Evolutionary conservation across 371 early-diverging fungal genomes (phyloP).

Genomic region (Syncephalastrum monosporum): DNA sequence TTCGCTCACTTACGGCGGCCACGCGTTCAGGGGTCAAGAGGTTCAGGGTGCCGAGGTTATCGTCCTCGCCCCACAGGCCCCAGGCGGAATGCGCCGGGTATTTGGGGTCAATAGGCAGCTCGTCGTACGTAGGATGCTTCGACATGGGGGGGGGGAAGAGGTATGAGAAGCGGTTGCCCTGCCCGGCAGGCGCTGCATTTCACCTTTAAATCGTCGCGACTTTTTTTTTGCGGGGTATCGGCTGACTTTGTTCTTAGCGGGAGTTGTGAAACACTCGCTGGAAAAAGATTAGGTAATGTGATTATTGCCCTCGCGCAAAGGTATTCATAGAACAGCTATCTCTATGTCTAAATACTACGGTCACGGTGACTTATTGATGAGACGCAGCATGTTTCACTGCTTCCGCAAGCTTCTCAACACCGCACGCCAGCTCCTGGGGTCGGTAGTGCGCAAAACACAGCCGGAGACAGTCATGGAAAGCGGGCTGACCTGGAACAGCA

Average conservation of each 20-base stretch:
- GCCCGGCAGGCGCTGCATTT: too few relatives aligned
- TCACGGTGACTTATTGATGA: too few relatives aligned
- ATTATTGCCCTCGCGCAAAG: neutral
- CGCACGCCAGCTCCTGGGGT: neutral
- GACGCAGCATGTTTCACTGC: slow-evolving; percentile 1
- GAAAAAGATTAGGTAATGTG: too few relatives aligned
- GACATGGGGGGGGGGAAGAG: slow-evolving; percentile 1
- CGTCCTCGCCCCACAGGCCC: slow-evolving; percentile 48
- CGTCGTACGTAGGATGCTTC: slow-evolving; percentile 19
- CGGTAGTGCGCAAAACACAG: slow-evolving; percentile 22
- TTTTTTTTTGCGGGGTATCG: too few relatives aligned
- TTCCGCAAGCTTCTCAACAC: slow-evolving; percentile 1
- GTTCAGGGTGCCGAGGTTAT: slow-evolving; percentile 47
- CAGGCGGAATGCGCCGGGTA: slow-evolving; percentile 31
- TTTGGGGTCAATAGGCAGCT: slow-evolving; percentile 23
- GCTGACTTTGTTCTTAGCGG: too few relatives aligned
- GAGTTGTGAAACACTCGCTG: too few relatives aligned
- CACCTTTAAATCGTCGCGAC: too few relatives aligned
- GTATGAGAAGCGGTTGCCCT: neutral
- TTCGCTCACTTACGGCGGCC: slow-evolving; percentile 19
- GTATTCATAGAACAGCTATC: too few relatives aligned
- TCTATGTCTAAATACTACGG: too few relatives aligned
- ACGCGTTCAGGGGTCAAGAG: slow-evolving; percentile 32
- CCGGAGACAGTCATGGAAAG: slow-evolving; percentile 8
- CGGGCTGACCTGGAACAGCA: slow-evolving; percentile 11